Evolutionary conservation across 1,139 yeast species (phyloP).

Genomic region (Ogataea hybrid): DNA sequence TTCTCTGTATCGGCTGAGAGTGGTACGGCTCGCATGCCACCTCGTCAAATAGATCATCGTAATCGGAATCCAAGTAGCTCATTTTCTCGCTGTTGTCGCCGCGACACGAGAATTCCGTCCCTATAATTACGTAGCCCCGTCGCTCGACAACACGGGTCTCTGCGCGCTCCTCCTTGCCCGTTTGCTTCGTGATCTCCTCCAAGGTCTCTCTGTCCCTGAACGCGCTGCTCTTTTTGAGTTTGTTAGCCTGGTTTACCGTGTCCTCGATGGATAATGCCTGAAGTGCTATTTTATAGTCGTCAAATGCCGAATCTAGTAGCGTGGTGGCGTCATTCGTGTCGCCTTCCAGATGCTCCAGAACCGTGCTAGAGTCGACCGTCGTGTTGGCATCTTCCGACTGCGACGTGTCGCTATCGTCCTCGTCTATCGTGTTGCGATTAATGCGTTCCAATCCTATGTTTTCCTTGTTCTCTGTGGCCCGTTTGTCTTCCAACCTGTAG

Average conservation of each 20-base stretch:
- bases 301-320: constrained; percentile 18
- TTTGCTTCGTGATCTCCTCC: constrained; percentile 10
- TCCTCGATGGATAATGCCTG: constrained; percentile 13
- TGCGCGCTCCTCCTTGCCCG: not conserved
- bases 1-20: constrained; percentile 17
- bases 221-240: constrained; percentile 15
- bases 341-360: constrained; percentile 11
- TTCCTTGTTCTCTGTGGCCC: constrained; percentile 6
- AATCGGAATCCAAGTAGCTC: constrained; percentile 11
- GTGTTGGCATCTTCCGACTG: constrained; percentile 10
- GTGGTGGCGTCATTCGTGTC: constrained; percentile 15
- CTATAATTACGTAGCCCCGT: constrained; percentile 13
- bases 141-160: constrained; percentile 7
- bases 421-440: constrained; percentile 1
- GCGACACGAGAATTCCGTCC: constrained; percentile 11
- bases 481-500: constrained; percentile 6
- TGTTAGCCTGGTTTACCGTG: not conserved
- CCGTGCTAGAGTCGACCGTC: constrained; percentile 16
- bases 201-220: constrained; percentile 14
- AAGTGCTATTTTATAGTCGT: constrained; percentile 19
- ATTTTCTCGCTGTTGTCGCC: constrained; percentile 5
- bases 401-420: constrained; percentile 1
- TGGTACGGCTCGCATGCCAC: not conserved
- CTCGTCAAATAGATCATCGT: constrained; percentile 8
- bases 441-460: not conserved